Conservation (phyloP, 257 asterid species). For the Knoxia roxburghii region DNA sequence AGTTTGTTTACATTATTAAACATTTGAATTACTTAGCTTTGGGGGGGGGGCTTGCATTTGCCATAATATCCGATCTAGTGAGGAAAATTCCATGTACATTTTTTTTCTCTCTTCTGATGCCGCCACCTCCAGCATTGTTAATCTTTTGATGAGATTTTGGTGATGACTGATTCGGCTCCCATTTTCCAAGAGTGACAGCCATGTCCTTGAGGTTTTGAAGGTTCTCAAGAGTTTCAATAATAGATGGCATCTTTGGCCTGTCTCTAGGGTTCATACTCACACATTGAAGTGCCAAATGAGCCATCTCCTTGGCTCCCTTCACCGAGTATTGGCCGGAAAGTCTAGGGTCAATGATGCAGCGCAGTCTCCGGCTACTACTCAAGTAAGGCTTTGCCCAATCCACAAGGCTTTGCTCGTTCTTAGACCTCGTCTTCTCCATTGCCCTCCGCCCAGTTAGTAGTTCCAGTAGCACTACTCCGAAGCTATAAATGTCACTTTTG, state of each 20-base stretch:
- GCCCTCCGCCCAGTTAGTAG: constrained; percentile 82
- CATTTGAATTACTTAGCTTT: constrained; percentile 35
- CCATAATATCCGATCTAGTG: constrained; percentile 46
- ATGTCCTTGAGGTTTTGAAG: constrained; percentile 55
- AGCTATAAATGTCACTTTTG: constrained; percentile 83
- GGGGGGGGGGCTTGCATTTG: constrained; percentile 31
- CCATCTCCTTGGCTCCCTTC: constrained; percentile 76
- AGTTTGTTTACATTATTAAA: no score
- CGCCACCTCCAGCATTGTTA: not conserved
- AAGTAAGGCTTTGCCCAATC: constrained; percentile 78
- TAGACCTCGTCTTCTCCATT: constrained; percentile 63
- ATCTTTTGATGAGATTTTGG: constrained; percentile 35
- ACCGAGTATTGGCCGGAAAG: constrained; percentile 77
- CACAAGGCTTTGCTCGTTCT: constrained; percentile 62
- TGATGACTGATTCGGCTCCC: constrained; percentile 44
- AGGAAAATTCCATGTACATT: constrained; percentile 35
- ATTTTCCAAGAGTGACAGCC: constrained; percentile 66
- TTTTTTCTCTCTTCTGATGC: constrained; percentile 42
- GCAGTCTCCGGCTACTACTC: constrained; percentile 52
- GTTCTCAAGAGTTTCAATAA: constrained; percentile 70
- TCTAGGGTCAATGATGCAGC: constrained; percentile 62
- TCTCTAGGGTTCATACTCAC: constrained; percentile 75
- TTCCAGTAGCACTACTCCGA: constrained; percentile 82
- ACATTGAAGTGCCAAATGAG: constrained; percentile 58
- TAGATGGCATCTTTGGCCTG: constrained; percentile 83